Percentiles rank a stretch among this genome's conserved stretches.
Conservation (phyloP, 768 basidiomycete species). For the Boletus coccyginus region DNA sequence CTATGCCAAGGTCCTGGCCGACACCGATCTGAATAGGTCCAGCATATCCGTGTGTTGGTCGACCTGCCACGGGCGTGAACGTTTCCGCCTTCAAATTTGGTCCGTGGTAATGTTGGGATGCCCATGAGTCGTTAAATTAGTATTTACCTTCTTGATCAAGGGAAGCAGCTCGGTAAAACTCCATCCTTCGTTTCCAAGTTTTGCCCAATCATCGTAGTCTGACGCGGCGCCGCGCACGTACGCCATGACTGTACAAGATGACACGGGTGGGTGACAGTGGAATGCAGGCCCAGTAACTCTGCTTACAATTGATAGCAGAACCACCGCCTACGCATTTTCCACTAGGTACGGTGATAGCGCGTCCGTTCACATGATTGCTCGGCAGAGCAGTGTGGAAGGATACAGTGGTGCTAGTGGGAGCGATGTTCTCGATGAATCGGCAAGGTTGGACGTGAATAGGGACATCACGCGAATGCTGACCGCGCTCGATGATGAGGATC, state of each 20-base stretch:
- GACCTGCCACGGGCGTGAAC: conserved; percentile 17
- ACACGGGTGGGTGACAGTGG: not conserved
- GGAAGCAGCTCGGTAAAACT: conserved; percentile 19
- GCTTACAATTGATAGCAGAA: conserved; percentile 17
- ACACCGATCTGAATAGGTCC: conserved; percentile 26
- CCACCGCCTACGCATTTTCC: not conserved
- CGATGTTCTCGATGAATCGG: conserved; percentile 9
- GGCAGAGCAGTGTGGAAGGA: conserved; percentile 10
- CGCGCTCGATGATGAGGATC: conserved; percentile 12
- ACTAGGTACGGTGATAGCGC: conserved; percentile 6
- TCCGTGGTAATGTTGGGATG: not conserved
- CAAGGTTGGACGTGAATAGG: conserved; percentile 20
- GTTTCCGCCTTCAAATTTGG: conserved; percentile 25
- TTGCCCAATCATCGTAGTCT: too few species aligned
- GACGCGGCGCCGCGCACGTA: conserved; percentile 1
- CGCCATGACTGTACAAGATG: conserved; percentile 10
- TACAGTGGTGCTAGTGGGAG: conserved; percentile 17
- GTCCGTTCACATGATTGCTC: conserved; percentile 12
- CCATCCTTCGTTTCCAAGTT: too few species aligned
- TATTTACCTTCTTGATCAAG: conserved; percentile 21
- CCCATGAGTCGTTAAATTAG: not conserved
- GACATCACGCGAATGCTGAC: conserved; percentile 14
- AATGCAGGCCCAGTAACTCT: not conserved
- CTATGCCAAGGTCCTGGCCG: conserved; percentile 12
- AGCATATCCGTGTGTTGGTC: conserved; percentile 32